phyloP scores from a whole-genome alignment of 2,329 filamentous ascomycete species.

The Clathrospora elynae region DNA sequence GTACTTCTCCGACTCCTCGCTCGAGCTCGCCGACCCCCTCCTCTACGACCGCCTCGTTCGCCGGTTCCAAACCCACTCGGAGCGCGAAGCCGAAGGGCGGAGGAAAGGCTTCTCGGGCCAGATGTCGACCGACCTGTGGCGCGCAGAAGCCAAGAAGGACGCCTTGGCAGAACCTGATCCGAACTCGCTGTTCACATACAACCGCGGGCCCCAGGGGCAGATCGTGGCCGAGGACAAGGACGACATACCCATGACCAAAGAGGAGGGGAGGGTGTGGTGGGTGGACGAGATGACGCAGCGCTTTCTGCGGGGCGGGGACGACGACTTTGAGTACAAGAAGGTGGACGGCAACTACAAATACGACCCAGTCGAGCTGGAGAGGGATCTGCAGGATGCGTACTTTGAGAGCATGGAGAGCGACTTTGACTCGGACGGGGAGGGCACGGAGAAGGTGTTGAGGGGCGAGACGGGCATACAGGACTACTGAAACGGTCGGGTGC shows the following conservation, averaged over 20 bases:
- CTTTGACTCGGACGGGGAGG: constrained; percentile 60
- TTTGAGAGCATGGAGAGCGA: constrained; percentile 79
- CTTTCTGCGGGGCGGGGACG: constrained; percentile 75
- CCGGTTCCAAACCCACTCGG: constrained; percentile 72
- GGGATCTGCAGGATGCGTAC: constrained; percentile 73
- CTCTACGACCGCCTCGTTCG: constrained; percentile 82
- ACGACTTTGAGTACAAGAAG: constrained; percentile 74
- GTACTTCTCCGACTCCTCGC: constrained; percentile 67
- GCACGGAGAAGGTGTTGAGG: constrained; percentile 43
- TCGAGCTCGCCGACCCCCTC: constrained; percentile 73
- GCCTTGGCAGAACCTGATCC: constrained; percentile 62
- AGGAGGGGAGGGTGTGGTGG: constrained; percentile 73
- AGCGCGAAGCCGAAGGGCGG: constrained; percentile 74
- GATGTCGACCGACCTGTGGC: constrained; percentile 75
- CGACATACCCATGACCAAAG: constrained; percentile 62
- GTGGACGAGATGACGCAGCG: constrained; percentile 71
- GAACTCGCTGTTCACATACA: constrained; percentile 57
- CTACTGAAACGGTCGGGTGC: constrained; percentile 39
- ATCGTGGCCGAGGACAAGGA: constrained; percentile 64
- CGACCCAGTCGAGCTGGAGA: constrained; percentile 67
- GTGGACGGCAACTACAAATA: constrained; percentile 76
- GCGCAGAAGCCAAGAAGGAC: constrained; percentile 75
- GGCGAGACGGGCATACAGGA: constrained; percentile 58
- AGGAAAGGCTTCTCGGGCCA: constrained; percentile 78
- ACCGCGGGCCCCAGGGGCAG: constrained; percentile 58